phyloP scores from a whole-genome alignment of 2,329 filamentous ascomycete genomes.

The Trichoderma arundinaceum region DNA sequence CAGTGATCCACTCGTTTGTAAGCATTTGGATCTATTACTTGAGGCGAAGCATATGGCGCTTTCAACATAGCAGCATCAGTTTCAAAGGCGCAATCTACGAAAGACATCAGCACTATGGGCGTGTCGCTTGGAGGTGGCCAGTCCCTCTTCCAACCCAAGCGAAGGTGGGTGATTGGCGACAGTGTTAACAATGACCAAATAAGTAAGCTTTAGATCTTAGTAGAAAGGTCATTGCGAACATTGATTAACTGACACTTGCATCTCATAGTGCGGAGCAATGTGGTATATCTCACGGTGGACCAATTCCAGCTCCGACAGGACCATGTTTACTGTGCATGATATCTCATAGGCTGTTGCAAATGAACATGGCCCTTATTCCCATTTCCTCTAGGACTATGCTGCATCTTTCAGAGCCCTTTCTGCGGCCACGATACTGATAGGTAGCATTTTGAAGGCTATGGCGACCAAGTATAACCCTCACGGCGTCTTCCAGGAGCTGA shows the following conservation, averaged over 20 bases:
- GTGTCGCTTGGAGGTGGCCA: slow-evolving; percentile 32
- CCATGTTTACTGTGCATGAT: neutral
- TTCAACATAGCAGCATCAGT: neutral
- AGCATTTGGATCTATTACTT: slow-evolving; percentile 47
- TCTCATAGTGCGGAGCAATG: neutral
- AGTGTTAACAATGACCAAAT: slow-evolving; percentile 33
- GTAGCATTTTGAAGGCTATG: slow-evolving; percentile 39
- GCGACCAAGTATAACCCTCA: slow-evolving; percentile 44
- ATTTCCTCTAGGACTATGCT: slow-evolving; percentile 51
- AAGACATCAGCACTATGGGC: neutral
- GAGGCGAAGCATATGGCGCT: slow-evolving; percentile 13
- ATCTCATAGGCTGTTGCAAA: slow-evolving; percentile 15
- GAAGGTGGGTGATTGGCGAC: slow-evolving; percentile 52
- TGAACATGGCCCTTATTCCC: slow-evolving; percentile 23
- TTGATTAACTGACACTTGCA: neutral
- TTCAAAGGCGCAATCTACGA: neutral
- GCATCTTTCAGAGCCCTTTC: slow-evolving; percentile 45
- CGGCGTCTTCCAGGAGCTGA: slow-evolving; percentile 43
- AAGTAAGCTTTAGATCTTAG: slow-evolving; percentile 11
- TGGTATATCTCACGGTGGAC: neutral
- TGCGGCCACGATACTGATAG: slow-evolving; percentile 47
- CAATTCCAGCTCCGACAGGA: neutral
- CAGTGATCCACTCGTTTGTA: slow-evolving; percentile 33
- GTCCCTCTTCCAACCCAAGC: slow-evolving; percentile 27
- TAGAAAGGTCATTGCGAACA: neutral